These are phyloP conservation scores for Geranium rotundifolium DNA, from an alignment of 345 rosid genomes.

Conservation along the genomic window DNA sequence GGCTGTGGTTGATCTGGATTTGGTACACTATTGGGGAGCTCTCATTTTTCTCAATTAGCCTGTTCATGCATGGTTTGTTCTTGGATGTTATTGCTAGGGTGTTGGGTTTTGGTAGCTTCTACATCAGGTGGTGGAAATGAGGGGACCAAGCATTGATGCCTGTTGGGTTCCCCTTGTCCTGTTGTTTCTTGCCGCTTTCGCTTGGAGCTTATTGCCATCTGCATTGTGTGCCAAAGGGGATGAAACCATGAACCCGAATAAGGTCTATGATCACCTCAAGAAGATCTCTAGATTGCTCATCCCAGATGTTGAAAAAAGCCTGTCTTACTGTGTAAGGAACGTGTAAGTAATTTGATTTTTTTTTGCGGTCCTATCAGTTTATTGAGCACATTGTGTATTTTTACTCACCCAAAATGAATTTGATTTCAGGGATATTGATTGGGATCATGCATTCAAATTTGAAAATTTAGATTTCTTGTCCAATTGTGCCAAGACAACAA, in stretches of 20 bases:
- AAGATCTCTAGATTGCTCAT: conserved; percentile 35
- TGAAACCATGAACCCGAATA: conserved; percentile 16
- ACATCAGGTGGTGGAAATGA: conserved; percentile 16
- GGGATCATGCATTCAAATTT: conserved; percentile 69
- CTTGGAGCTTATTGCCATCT: conserved; percentile 18
- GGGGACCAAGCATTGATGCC: conserved; percentile 17
- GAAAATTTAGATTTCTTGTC: conserved; percentile 45
- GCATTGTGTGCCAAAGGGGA: background rate
- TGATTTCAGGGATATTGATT: conserved; percentile 48
- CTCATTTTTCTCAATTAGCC: background rate
- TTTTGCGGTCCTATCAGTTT: background rate
- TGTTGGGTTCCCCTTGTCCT: conserved; percentile 19
- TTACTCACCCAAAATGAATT: background rate
- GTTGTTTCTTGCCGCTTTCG: conserved; percentile 19
- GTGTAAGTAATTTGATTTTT: conserved; percentile 31
- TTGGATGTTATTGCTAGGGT: conserved; percentile 12
- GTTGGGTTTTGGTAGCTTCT: background rate
- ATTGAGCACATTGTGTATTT: background rate
- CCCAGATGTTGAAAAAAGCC: conserved; percentile 26
- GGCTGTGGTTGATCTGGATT: conserved; percentile 11
- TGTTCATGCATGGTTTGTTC: conserved; percentile 10
- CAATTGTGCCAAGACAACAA: conserved; percentile 51
- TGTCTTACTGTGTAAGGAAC: conserved; percentile 65
- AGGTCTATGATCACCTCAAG: conserved; percentile 37
- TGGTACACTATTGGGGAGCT: conserved; percentile 5